Percentiles rank a stretch among this genome's conserved stretches.
These are phyloP conservation scores for Zopfia rhizophila DNA, from an alignment of 2,329 filamentous ascomycete species.

Conservation along the genomic window DNA sequence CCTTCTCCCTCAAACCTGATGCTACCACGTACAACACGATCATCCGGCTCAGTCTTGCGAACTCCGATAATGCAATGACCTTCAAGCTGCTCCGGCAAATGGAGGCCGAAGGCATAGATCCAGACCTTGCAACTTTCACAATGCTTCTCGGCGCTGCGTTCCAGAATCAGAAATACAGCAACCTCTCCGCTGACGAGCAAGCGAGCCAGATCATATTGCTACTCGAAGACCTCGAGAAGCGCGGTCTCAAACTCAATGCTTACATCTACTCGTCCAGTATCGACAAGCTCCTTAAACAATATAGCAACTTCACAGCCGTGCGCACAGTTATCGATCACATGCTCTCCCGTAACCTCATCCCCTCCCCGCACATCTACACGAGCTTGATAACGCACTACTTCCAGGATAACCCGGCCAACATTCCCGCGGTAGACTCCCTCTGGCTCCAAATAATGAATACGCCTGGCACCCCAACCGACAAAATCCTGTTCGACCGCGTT, in stretches of 20 bases:
- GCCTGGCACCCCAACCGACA: slow-evolving; percentile 56
- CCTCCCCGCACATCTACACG: slow-evolving; percentile 76
- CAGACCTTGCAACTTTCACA: slow-evolving; percentile 77
- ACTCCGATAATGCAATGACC: slow-evolving; percentile 60
- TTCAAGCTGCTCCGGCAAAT: slow-evolving; percentile 68
- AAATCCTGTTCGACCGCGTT: slow-evolving; percentile 74
- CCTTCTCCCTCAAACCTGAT: slow-evolving; percentile 59
- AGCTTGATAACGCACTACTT: slow-evolving; percentile 77
- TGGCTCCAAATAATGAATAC: slow-evolving; percentile 59
- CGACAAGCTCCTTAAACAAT: slow-evolving; percentile 66
- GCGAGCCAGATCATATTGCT: slow-evolving; percentile 62
- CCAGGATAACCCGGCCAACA: slow-evolving; percentile 65
- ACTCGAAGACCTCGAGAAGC: slow-evolving; percentile 65
- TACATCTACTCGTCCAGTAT: slow-evolving; percentile 77
- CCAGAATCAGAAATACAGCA: slow-evolving; percentile 59
- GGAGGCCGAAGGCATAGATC: slow-evolving; percentile 63
- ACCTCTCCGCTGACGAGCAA: slow-evolving; percentile 61
- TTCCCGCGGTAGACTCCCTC: slow-evolving; percentile 68
- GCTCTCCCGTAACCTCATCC: slow-evolving; percentile 61
- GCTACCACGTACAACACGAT: slow-evolving; percentile 72
- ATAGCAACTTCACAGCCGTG: slow-evolving; percentile 62
- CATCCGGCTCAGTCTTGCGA: slow-evolving; percentile 68
- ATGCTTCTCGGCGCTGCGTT: slow-evolving; percentile 72
- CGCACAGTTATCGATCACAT: slow-evolving; percentile 73
- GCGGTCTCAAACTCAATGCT: slow-evolving; percentile 68